Conservation (phyloP, 2,329 filamentous ascomycete genomes). For the Didymella arachidicola region DNA sequence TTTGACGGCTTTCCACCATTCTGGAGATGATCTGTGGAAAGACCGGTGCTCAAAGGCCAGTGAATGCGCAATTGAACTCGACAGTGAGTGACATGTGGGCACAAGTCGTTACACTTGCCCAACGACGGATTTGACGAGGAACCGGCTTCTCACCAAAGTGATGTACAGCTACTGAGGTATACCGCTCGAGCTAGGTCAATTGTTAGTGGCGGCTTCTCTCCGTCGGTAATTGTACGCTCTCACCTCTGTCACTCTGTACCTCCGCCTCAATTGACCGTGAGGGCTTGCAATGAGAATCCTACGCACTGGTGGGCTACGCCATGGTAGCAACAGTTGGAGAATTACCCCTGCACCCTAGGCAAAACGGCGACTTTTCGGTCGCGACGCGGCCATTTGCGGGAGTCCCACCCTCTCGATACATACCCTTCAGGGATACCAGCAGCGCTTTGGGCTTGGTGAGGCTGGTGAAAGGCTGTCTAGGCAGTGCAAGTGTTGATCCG, state of each 20-base stretch:
- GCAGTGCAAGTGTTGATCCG: constrained; percentile 13
- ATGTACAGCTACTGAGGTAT: neutral
- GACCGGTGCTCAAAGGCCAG: constrained; percentile 3
- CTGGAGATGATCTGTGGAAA: neutral
- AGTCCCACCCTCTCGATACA: constrained; percentile 19
- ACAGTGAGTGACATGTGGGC: constrained; percentile 6
- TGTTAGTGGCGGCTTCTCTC: neutral
- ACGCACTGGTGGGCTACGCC: constrained; percentile 1
- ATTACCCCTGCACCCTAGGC: neutral
- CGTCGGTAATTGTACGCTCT: neutral
- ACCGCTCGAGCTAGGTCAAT: neutral
- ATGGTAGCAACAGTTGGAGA: constrained; percentile 11
- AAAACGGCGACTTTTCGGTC: constrained; percentile 8
- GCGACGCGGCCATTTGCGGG: constrained; percentile 13
- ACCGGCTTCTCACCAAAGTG: constrained; percentile 3
- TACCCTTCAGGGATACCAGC: constrained; percentile 8
- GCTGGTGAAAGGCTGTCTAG: constrained; percentile 5
- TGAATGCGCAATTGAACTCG: constrained; percentile 2
- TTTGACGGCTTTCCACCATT: constrained; percentile 42
- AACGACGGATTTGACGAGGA: constrained; percentile 1
- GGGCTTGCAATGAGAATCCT: neutral
- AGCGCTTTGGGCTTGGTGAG: constrained; percentile 9
- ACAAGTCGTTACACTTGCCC: neutral
- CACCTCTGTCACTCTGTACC: constrained; percentile 2
- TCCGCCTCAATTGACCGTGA: neutral